Percentiles rank a stretch among this genome's conserved stretches.
phyloP scores from a whole-genome alignment of 2,329 filamentous ascomycete species.

The Penicillium hesseltinei region DNA sequence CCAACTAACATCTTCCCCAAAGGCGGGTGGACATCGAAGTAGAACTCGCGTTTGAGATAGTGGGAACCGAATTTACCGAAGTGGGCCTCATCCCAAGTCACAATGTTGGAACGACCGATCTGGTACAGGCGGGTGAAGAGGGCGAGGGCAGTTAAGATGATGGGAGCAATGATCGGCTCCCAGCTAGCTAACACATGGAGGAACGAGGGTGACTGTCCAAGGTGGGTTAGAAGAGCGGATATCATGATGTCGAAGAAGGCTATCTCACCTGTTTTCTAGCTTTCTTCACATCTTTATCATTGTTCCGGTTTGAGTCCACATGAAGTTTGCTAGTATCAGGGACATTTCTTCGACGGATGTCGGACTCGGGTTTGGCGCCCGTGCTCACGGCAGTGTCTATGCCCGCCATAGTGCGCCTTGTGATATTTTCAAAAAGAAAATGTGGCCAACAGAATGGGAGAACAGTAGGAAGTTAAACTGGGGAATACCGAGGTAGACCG shows the following conservation, averaged over 20 bases:
- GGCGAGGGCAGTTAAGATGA: conserved; percentile 61
- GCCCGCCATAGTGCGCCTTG: conserved; percentile 30
- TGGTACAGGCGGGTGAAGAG: conserved; percentile 68
- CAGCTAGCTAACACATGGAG: conserved; percentile 52
- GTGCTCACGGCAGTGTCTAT: conserved; percentile 35
- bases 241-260: not conserved
- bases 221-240: conserved; percentile 6
- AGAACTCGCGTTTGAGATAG: conserved; percentile 98
- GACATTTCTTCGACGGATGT: conserved; percentile 46
- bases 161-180: conserved; percentile 62
- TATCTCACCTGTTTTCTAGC: conserved; percentile 35
- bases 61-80: conserved; percentile 90
- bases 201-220: conserved; percentile 34
- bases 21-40: conserved; percentile 95
- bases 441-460: not conserved
- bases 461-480: not conserved
- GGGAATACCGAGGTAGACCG: conserved; percentile 1
- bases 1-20: conserved; percentile 98
- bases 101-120: conserved; percentile 67
- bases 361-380: conserved; percentile 33
- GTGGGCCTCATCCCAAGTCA: conserved; percentile 74
- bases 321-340: conserved; percentile 32
- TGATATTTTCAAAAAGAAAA: not conserved
- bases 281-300: conserved; percentile 37
- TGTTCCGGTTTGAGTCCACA: conserved; percentile 17